Percentiles rank a stretch among this genome's conserved stretches.
Conservation (phyloP, 169 alveolate species). For the Prorocentrum cordatum region DNA sequence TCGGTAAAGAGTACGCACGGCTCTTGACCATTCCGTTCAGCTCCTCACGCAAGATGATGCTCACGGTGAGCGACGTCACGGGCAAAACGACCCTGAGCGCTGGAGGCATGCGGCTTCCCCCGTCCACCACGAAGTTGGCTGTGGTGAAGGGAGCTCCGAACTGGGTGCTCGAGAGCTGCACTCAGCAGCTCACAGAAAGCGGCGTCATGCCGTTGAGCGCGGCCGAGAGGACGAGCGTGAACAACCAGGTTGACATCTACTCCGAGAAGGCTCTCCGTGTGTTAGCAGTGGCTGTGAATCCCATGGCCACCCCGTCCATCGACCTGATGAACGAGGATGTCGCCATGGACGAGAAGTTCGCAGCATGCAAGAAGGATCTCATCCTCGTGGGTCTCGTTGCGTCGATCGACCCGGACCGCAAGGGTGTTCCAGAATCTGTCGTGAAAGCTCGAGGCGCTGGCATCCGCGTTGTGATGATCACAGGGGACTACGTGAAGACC, state of each 20-base stretch:
- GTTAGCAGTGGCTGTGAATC: slow-evolving; percentile 25
- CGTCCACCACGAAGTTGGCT: not conserved
- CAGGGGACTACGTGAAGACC: slow-evolving; percentile 95
- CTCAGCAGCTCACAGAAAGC: slow-evolving; percentile 13
- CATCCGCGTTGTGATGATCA: slow-evolving; percentile 95
- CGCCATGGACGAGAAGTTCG: slow-evolving; percentile 16
- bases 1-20: slow-evolving; percentile 8
- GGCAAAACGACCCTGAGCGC: not conserved
- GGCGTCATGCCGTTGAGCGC: not conserved
- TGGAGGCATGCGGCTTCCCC: slow-evolving; percentile 19
- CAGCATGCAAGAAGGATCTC: not conserved
- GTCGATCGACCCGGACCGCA: slow-evolving; percentile 93
- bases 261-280: slow-evolving; percentile 35
- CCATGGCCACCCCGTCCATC: not conserved
- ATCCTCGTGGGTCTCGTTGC: slow-evolving; percentile 80
- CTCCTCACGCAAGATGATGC: slow-evolving; percentile 85
- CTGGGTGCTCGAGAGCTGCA: slow-evolving; percentile 46
- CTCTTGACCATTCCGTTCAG: slow-evolving; percentile 83
- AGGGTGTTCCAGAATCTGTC: slow-evolving; percentile 96
- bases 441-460: slow-evolving; percentile 91
- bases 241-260: slow-evolving; percentile 1
- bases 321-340: slow-evolving; percentile 25
- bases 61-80: slow-evolving; percentile 77
- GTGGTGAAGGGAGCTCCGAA: slow-evolving; percentile 48
- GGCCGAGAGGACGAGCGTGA: slow-evolving; percentile 18